Percentiles rank a stretch among this genome's conserved stretches.
These are phyloP conservation scores for Cladosporium oxysporum DNA, from an alignment of 2,329 filamentous ascomycete species.

Conservation along the genomic window DNA sequence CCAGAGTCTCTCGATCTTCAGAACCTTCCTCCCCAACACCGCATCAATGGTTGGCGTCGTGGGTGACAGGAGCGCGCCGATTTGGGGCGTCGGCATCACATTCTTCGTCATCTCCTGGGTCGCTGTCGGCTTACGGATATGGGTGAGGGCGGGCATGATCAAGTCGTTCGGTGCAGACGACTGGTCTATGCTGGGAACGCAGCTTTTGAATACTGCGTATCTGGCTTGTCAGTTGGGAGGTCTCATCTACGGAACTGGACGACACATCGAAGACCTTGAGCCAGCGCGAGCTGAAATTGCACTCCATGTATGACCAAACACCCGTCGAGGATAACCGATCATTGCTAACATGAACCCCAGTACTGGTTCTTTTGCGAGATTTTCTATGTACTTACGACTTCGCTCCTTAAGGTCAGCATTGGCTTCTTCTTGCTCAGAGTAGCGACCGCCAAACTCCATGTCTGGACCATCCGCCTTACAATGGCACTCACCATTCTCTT, in stretches of 20 bases:
- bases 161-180: slow-evolving; percentile 46
- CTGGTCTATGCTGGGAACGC: slow-evolving; percentile 43
- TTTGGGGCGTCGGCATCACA: slow-evolving; percentile 31
- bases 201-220: slow-evolving; percentile 44
- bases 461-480: slow-evolving; percentile 49
- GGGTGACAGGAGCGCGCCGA: slow-evolving; percentile 12
- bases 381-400: slow-evolving; percentile 53
- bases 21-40: neutral
- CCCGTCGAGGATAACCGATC: neutral
- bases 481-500: slow-evolving; percentile 49
- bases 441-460: slow-evolving; percentile 48
- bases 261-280: slow-evolving; percentile 39
- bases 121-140: slow-evolving; percentile 40
- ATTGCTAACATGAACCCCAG: slow-evolving; percentile 26
- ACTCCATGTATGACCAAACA: slow-evolving; percentile 22
- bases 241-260: slow-evolving; percentile 43
- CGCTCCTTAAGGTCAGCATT: slow-evolving; percentile 54
- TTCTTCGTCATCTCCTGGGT: slow-evolving; percentile 44
- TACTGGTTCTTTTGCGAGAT: slow-evolving; percentile 60
- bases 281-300: slow-evolving; percentile 27
- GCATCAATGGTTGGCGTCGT: neutral
- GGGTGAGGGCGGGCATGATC: slow-evolving; percentile 41
- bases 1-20: neutral
- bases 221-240: slow-evolving; percentile 43
- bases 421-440: slow-evolving; percentile 57